phyloP scores from a whole-genome alignment of 2,329 filamentous ascomycete species.

The Aspergillaceae sp. region DNA sequence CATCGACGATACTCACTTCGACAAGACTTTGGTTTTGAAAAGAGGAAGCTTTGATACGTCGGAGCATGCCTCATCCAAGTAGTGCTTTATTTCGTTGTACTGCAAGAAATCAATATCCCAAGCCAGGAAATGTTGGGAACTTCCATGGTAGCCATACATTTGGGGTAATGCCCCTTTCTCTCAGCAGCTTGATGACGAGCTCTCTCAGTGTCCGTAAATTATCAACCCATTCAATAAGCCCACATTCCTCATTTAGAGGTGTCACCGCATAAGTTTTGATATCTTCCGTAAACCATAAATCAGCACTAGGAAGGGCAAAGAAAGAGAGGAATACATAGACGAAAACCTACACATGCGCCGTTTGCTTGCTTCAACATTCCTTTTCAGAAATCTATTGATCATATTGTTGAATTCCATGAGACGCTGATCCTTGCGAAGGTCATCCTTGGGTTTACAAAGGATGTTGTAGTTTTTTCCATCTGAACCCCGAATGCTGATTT shows the following conservation, averaged over 20 bases:
- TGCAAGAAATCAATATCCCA: slow-evolving; percentile 31
- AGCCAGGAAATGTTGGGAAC: background rate
- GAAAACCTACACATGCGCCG: slow-evolving; percentile 59
- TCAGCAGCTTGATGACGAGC: slow-evolving; percentile 72
- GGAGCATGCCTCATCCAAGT: slow-evolving; percentile 58
- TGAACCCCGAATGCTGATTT: slow-evolving; percentile 77
- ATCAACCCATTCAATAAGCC: slow-evolving; percentile 97
- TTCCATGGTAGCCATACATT: slow-evolving; percentile 31
- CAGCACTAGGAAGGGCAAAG: background rate
- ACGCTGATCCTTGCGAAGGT: slow-evolving; percentile 91
- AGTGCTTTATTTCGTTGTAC: slow-evolving; percentile 55
- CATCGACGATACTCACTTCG: slow-evolving; percentile 25
- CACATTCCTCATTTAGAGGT: slow-evolving; percentile 93
- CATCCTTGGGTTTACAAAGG: slow-evolving; percentile 95
- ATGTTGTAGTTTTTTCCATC: slow-evolving; percentile 84
- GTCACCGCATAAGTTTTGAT: slow-evolving; percentile 97
- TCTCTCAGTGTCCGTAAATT: slow-evolving; percentile 90
- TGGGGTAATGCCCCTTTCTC: slow-evolving; percentile 57
- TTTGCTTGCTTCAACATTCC: slow-evolving; percentile 81
- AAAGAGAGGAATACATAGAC: too few relatives aligned
- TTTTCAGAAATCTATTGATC: slow-evolving; percentile 91
- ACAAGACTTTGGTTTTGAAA: slow-evolving; percentile 59
- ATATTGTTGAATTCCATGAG: slow-evolving; percentile 99
- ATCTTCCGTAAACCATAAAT: slow-evolving; percentile 31
- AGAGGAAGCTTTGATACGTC: slow-evolving; percentile 55